Base-by-base conservation (phyloP, 2,329 filamentous ascomycete genomes). In the Aspergillus ibericus region DNA sequence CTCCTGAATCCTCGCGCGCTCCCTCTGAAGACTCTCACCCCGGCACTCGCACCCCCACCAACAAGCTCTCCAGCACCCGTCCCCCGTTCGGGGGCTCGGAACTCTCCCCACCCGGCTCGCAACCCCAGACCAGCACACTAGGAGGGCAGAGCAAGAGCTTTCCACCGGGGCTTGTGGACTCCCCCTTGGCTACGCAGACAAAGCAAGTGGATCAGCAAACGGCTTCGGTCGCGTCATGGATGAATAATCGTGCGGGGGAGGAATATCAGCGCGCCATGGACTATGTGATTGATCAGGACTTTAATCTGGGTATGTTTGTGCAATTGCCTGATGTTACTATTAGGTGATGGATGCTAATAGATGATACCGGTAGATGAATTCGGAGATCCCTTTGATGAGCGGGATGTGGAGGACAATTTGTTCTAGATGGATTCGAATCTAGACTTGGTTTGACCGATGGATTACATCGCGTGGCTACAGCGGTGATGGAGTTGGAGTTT, bases 161-260 rank as follows among this genome's bases (percentile, higher is more conserved):
- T 47, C 29, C 34, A 25, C 7, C 42, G 42, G 15, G 59, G 40
- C 7, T 20, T 32, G 35, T 44, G 3, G 51, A 29, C 27, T 53
- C 51, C 7, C 51, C 51, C 15, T 29, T 53, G n/a, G 51, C 36
- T 18, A 29, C 36, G 10, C 51, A 53, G 51, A 16, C n/a, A 32
- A 36, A 40, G 16, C 57, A 44, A 58, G 58, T 8, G n/a, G 48
- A 58, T 25, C 48, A 59, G 42, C 63, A 64, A 22, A 42, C 46
- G 36, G 72, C 76, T 59, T 81, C 82, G 7, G 80, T 83, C 2
- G 80, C 78, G 47, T 74, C 74, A 8, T 87, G 83, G 83, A 78
- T 77, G 63, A 84, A 78, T 61, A 83, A 82, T 70, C 85, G 84
- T 66, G 81, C 82, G 5, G 70, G 80, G 60, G 84, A 86, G 59